Conservation (phyloP, 306 rosid species). For the Carpinus fangiana region DNA sequence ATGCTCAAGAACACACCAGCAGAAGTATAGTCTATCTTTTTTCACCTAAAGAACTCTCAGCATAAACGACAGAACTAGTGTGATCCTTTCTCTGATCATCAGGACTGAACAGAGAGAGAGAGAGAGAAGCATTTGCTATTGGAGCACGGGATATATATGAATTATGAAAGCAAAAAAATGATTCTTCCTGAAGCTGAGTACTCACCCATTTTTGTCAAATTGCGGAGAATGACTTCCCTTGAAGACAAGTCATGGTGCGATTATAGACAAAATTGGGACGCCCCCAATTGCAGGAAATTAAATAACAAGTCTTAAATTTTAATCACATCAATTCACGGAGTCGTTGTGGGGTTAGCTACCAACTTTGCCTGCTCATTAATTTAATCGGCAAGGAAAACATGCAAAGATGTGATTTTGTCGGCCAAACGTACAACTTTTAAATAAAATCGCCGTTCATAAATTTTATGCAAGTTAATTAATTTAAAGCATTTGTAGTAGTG, state of each 20-base stretch:
- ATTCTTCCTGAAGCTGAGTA: too few relatives aligned
- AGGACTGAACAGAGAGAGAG: background rate
- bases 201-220: background rate
- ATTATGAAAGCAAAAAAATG: background rate
- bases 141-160: background rate
- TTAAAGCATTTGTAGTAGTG: background rate
- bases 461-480: background rate
- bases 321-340: background rate
- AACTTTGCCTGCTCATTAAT: slow-evolving; percentile 12
- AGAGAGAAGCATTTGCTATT: background rate
- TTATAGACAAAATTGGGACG: slow-evolving; percentile 21
- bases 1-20: background rate
- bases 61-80: background rate
- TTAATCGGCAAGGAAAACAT: too few relatives aligned
- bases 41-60: background rate
- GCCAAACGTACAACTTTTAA: too few relatives aligned
- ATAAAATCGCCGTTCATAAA: background rate
- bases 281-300: slow-evolving; percentile 18
- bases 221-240: background rate
- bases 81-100: background rate
- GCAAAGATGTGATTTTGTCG: too few relatives aligned
- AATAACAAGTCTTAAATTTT: background rate
- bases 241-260: slow-evolving; percentile 2
- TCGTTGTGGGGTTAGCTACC: slow-evolving; percentile 1
- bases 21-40: background rate